phyloP scores from a whole-genome alignment of 2,329 filamentous ascomycete species.

The Chaetomiaceae sp. region DNA sequence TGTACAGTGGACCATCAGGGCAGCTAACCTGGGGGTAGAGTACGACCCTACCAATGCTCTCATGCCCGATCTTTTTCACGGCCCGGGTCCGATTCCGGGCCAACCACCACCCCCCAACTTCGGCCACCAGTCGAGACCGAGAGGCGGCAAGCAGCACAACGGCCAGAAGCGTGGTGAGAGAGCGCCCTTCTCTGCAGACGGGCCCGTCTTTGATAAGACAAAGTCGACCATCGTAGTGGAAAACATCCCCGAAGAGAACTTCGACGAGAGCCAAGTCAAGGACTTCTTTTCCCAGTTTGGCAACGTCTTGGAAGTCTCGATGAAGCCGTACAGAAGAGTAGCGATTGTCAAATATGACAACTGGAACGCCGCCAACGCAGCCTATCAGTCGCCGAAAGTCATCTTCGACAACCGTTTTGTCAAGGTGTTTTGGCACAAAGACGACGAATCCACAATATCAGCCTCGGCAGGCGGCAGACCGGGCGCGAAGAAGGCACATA shows the following conservation, averaged over 20 bases:
- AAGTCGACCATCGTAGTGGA: conserved; percentile 71
- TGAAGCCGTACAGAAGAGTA: conserved; percentile 62
- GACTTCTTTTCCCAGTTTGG: conserved; percentile 72
- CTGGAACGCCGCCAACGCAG: conserved; percentile 62
- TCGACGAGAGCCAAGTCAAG: conserved; percentile 60
- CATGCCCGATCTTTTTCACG: conserved; percentile 23
- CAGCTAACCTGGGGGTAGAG: conserved; percentile 35
- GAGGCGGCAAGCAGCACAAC: conserved; percentile 17
- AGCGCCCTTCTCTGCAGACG: conserved; percentile 60
- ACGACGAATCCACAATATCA: conserved; percentile 40
- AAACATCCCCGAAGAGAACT: conserved; percentile 68
- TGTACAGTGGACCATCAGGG: not conserved
- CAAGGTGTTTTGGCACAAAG: conserved; percentile 74
- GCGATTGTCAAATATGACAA: conserved; percentile 66
- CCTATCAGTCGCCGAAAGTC: conserved; percentile 71
- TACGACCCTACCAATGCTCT: conserved; percentile 54
- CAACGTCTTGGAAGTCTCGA: conserved; percentile 55
- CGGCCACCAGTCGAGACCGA: conserved; percentile 8
- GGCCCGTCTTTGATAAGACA: conserved; percentile 57
- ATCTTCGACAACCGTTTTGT: conserved; percentile 85
- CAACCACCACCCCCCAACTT: conserved; percentile 7
- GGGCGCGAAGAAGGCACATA: conserved; percentile 29
- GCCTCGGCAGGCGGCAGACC: conserved; percentile 27
- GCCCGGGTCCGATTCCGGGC: conserved; percentile 1
- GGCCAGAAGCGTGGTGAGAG: conserved; percentile 29